Percentiles rank a stretch among this genome's conserved stretches.
Evolutionary conservation across 2,329 filamentous ascomycete species (phyloP).

Genomic region (Dothistroma pini): DNA sequence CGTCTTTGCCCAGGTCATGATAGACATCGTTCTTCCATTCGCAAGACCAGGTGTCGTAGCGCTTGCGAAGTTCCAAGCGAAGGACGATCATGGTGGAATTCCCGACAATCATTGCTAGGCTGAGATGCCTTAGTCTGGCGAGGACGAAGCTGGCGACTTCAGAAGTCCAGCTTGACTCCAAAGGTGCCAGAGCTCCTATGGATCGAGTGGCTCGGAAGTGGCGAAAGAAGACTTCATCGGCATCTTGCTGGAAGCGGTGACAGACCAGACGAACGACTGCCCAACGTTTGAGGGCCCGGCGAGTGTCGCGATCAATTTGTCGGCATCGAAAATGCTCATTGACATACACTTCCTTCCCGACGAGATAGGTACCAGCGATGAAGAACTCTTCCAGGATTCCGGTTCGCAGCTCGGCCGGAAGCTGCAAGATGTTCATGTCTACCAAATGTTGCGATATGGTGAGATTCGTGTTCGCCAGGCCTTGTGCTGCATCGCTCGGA

Average conservation of each 20-base stretch:
- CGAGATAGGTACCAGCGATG: neutral
- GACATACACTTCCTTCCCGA: neutral
- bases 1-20: neutral
- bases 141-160: neutral
- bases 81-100: neutral
- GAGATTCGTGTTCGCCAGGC: neutral
- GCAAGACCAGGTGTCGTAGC: neutral
- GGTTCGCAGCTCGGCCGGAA: neutral
- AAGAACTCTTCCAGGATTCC: neutral
- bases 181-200: neutral
- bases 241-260: neutral
- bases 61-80: neutral
- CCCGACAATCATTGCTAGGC: neutral
- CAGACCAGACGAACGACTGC: neutral
- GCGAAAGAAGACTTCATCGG: conserved; percentile 4
- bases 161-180: neutral
- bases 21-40: conserved; percentile 2
- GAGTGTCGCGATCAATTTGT: neutral
- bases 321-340: conserved; percentile 2
- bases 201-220: neutral
- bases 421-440: neutral
- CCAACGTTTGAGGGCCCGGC: neutral
- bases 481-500: too few relatives aligned
- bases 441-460: neutral
- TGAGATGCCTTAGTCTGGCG: neutral